A percentile compares a stretch with the other conserved stretches of the same genome.
phyloP scores from a whole-genome alignment of 345 rosid genomes.

The Psidium guajava region DNA sequence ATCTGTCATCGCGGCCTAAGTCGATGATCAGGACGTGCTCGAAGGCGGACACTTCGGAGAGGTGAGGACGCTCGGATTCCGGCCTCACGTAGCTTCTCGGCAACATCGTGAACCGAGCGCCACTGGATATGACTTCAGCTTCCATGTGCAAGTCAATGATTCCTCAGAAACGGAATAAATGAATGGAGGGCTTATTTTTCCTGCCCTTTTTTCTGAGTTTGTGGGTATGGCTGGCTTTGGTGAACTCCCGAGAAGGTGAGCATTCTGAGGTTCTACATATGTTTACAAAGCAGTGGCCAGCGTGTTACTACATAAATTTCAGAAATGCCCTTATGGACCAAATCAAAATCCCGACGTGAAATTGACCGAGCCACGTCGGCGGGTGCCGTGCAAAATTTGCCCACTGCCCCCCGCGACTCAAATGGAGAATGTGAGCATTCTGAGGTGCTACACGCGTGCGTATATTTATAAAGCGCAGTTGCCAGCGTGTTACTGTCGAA shows the following conservation, averaged over 20 bases:
- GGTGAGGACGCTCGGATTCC: slow-evolving; percentile 54
- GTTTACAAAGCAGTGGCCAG: background rate
- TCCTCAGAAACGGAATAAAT: background rate
- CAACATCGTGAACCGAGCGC: slow-evolving; percentile 24
- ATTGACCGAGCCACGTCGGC: no score
- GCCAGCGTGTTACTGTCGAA: background rate
- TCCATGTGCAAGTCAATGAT: slow-evolving; percentile 21
- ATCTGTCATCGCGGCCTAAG: slow-evolving; percentile 32
- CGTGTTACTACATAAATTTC: background rate
- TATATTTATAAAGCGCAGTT: background rate
- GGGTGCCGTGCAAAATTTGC: no score
- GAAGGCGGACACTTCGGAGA: slow-evolving; percentile 41
- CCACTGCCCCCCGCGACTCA: no score
- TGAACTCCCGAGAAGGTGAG: background rate
- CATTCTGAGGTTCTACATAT: background rate
- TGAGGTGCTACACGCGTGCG: background rate
- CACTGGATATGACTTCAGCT: slow-evolving; percentile 49
- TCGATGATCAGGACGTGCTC: slow-evolving; percentile 59
- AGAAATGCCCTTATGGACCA: background rate
- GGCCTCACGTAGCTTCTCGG: slow-evolving; percentile 69
- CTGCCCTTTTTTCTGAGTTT: background rate
- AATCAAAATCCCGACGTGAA: no score
- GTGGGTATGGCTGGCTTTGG: background rate
- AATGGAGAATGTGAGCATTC: background rate
- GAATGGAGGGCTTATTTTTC: background rate